Base-by-base conservation (phyloP, 306 rosid species). In the Cicer bijugum region DNA sequence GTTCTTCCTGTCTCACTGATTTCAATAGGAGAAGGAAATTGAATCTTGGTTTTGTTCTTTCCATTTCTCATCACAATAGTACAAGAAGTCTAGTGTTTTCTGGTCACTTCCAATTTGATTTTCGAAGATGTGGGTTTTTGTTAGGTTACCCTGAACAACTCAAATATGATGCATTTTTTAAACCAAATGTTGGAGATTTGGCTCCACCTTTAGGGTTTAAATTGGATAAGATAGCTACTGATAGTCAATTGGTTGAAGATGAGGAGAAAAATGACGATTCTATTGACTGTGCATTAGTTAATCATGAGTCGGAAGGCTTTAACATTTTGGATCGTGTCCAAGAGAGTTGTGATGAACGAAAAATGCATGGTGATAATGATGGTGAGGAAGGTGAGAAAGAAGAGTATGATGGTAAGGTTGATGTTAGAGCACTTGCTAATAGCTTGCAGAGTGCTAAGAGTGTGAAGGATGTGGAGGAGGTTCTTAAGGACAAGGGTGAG, bases 401-500 rank as follows among this genome's bases (percentile, higher is more conserved):
- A 46, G 84, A 63, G 78, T 53, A 66, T 64, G 78, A 55, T 37
- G 66, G 56, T 16, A 80, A 69, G 77, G 20, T 94, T 67, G 93
- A 94, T 80, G 99, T 94, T 72, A 86, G 86, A 59, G 96, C 66
- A 0, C 82, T 94, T 69, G 95, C 91, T 2, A 17, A 19, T 77
- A 73, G 84, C 69, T 87, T 91, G 73, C 85, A 74, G 77, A 72
- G 83, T 17, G 86, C 84, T 2, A 85, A 79, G 85, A 94, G 93
- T 9, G 91, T 85, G 12, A 89, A 85, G 9, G 96, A 91, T 42
- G 84, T 91, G 51, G 97, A 86, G 23, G 87, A 82, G 80, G 75
- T 94, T 86, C 90, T 90, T n/a, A 84, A 81, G 88, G 96, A 81
- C 42, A 84, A 56, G 75, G 95, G 86, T 33, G 86, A 82, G 6